Percentiles rank a stretch among this genome's conserved stretches.
Conservation (phyloP, 208 protist species). For the Leptomonas seymouri region DNA sequence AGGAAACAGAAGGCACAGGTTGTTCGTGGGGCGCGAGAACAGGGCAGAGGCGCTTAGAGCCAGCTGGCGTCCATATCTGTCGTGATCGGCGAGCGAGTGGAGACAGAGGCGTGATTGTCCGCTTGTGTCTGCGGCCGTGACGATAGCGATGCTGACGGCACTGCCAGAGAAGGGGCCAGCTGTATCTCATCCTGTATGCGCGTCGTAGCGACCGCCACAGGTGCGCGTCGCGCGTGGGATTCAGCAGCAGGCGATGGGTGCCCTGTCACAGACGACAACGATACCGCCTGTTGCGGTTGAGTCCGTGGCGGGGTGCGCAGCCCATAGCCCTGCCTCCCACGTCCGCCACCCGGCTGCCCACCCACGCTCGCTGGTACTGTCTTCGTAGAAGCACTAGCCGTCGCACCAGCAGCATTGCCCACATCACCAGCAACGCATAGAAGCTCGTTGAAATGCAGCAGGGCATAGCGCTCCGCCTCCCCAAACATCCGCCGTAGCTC, state of each 20-base stretch:
- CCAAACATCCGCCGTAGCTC: slow-evolving; percentile 44
- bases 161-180: background rate
- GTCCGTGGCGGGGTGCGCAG: slow-evolving; percentile 2
- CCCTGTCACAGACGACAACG: background rate
- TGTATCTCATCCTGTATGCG: background rate
- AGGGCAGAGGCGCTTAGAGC: no score
- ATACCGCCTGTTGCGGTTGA: background rate
- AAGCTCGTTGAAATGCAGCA: slow-evolving; percentile 69
- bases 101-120: slow-evolving; percentile 6
- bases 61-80: slow-evolving; percentile 5
- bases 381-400: background rate
- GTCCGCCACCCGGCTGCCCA: background rate
- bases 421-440: slow-evolving; percentile 16
- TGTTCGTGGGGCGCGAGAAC: no score
- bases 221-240: background rate
- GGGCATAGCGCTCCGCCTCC: slow-evolving; percentile 48
- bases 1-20: no score
- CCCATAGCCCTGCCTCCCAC: slow-evolving; percentile 6
- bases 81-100: slow-evolving; percentile 11
- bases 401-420: background rate
- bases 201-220: background rate
- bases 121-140: background rate
- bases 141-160: background rate
- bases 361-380: background rate
- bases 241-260: background rate